Evolutionary conservation across 208 protist species (phyloP).

Genomic region (Leishmania arabica): DNA sequence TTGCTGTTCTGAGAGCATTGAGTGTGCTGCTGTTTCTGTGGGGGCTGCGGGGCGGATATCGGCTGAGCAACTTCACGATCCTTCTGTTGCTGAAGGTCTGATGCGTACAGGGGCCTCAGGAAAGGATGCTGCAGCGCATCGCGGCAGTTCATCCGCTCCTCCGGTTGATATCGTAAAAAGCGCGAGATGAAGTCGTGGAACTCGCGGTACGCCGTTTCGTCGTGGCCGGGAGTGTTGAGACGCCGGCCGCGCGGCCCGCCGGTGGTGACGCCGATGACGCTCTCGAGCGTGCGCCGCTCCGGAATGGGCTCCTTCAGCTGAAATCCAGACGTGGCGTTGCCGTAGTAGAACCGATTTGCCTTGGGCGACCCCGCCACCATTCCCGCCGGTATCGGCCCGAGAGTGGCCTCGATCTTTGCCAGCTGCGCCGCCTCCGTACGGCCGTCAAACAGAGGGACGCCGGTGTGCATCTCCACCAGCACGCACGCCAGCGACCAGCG

Average conservation of each 20-base stretch:
- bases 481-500: constrained; percentile 99
- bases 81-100: constrained; percentile 43
- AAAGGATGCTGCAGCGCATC: constrained; percentile 82
- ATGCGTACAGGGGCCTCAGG: constrained; percentile 44
- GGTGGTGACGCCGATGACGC: constrained; percentile 53
- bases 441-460: constrained; percentile 96
- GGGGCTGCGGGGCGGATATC: background rate
- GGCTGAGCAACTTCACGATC: constrained; percentile 8
- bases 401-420: constrained; percentile 87
- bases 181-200: constrained; percentile 67
- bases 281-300: constrained; percentile 39
- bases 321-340: constrained; percentile 8
- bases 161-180: constrained; percentile 59
- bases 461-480: constrained; percentile 98
- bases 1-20: background rate
- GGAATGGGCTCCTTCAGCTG: constrained; percentile 48
- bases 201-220: constrained; percentile 46
- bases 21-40: constrained; percentile 4
- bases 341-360: constrained; percentile 60
- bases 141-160: constrained; percentile 73
- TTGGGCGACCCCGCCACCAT: constrained; percentile 72
- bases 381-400: constrained; percentile 64
- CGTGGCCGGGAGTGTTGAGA: constrained; percentile 41
- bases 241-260: constrained; percentile 50
- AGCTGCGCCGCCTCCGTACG: constrained; percentile 95